These are phyloP conservation scores for Pilatotrama ljubarskyi DNA, from an alignment of 768 basidiomycete species.

Conservation along the genomic window DNA sequence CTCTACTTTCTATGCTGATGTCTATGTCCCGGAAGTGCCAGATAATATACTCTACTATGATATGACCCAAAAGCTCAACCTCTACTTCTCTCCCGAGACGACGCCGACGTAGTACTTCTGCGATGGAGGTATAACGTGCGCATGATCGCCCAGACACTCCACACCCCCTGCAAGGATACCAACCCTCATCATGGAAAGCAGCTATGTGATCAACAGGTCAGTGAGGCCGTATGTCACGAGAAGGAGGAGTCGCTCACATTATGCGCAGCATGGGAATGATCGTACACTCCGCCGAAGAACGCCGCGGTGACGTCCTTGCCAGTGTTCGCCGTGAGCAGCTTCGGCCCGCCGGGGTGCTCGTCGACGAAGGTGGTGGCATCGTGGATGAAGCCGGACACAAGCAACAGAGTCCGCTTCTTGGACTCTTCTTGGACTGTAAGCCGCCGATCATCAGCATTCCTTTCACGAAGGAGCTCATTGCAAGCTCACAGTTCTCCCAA, in stretches of 20 bases:
- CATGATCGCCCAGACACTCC: neutral
- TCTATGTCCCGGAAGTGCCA: too few species aligned
- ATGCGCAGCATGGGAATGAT: slow-evolving; percentile 86
- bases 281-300: slow-evolving; percentile 91
- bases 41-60: too few species aligned
- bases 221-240: neutral
- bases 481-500: slow-evolving; percentile 79
- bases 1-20: too few species aligned
- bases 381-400: slow-evolving; percentile 91
- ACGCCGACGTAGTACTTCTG: neutral
- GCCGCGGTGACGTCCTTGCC: slow-evolving; percentile 91
- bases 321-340: slow-evolving; percentile 78
- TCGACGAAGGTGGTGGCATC: slow-evolving; percentile 84
- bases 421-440: slow-evolving; percentile 73
- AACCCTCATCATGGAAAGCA: slow-evolving; percentile 62
- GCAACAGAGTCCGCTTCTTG: slow-evolving; percentile 75
- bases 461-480: neutral
- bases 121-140: neutral
- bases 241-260: slow-evolving; percentile 49
- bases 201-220: slow-evolving; percentile 24
- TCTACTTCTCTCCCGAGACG: neutral
- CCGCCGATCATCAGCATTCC: neutral
- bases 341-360: slow-evolving; percentile 90
- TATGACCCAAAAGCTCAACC: neutral
- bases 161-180: slow-evolving; percentile 54